These are phyloP conservation scores for Botryobasidium botryosum DNA, from an alignment of 768 basidiomycete genomes.

Conservation along the genomic window DNA sequence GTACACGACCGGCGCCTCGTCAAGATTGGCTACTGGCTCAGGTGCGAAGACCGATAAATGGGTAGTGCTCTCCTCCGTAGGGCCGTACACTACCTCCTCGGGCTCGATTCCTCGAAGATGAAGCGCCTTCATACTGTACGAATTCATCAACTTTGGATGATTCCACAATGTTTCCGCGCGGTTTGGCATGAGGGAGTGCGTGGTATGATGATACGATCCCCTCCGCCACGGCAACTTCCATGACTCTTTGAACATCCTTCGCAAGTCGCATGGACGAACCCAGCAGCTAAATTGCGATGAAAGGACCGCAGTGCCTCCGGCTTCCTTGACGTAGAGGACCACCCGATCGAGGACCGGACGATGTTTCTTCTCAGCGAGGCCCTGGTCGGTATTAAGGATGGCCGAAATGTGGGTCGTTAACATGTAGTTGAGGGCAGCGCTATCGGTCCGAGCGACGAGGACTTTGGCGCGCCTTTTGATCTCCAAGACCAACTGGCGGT, in stretches of 20 bases:
- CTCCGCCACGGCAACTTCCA: slow-evolving; percentile 25
- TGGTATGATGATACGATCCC: slow-evolving; percentile 28
- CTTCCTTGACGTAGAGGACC: slow-evolving; percentile 24
- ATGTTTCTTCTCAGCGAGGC: too few relatives aligned
- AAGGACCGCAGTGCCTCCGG: slow-evolving; percentile 24
- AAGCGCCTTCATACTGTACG: slow-evolving; percentile 29
- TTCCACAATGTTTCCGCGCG: neutral
- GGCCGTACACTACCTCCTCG: slow-evolving; percentile 22
- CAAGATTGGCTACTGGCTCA: slow-evolving; percentile 3
- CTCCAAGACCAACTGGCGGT: too few relatives aligned
- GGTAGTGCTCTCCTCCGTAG: slow-evolving; percentile 10
- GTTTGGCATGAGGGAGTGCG: slow-evolving; percentile 21
- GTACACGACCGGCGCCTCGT: slow-evolving; percentile 19
- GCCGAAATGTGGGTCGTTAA: too few relatives aligned
- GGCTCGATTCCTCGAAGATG: slow-evolving; percentile 20
- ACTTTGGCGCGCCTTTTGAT: too few relatives aligned
- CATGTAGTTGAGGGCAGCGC: too few relatives aligned
- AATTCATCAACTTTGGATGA: neutral
- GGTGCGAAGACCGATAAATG: slow-evolving; percentile 16
- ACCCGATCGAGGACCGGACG: too few relatives aligned
- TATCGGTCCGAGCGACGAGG: too few relatives aligned
- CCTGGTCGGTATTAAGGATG: too few relatives aligned
- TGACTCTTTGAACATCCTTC: slow-evolving; percentile 15
- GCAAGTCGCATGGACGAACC: slow-evolving; percentile 16
- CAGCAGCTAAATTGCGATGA: slow-evolving; percentile 22